Evolutionary conservation across 192 early-diverging fungal species (phyloP), one percentile per base, ranked within the genome.

Genomic region (Umbelopsis isabellina): DNA sequence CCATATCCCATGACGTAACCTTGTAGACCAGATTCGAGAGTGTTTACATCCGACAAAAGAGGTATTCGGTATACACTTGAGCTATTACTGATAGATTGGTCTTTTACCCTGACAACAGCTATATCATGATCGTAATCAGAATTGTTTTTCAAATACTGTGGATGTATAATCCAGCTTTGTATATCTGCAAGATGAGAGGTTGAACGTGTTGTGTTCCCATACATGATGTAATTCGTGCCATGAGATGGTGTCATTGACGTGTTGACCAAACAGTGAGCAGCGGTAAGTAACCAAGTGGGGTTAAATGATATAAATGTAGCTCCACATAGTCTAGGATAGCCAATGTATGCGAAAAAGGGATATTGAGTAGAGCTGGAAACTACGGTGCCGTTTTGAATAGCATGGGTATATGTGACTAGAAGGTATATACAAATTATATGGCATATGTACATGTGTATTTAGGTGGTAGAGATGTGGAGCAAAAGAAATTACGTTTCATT

Each of bases 181-280:
- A 67, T 49, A 2, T 13, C 6, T 18, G 66, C 48, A 49, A 49
- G 10, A 23, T 67, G 45, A n/a, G 45, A 46, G 3, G 48, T 46
- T 0, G 48, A 67, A 22, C 66, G 47, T 16, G 67, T 52, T 21
- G 67, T 37, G 48, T 52, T 52, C 20, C 67, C 49, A 50, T 52
- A 69, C 67, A 69, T 52, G 47, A 69, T 35, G 25, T 41, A 67
- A 49, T 46, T 30, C 7, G 8, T 20, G 15, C 8, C 49, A 4
- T 41, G 18, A 67, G 37, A 41, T 46, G 46, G 35, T 13, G 55
- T 33, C 10, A 30, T 61, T 15, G 55, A 61, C 16, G 25, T 16
- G 15, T 61, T 61, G 2, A 61, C 55, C 0, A 61, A 4, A 50
- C 70, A 71, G 16, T 71, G 64, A n/a, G 70, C 68, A 44, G 68